Evolutionary conservation across 2,329 filamentous ascomycete species (phyloP), one percentile per base, ranked within the genome.

Genomic region (Zasmidium angulare): DNA sequence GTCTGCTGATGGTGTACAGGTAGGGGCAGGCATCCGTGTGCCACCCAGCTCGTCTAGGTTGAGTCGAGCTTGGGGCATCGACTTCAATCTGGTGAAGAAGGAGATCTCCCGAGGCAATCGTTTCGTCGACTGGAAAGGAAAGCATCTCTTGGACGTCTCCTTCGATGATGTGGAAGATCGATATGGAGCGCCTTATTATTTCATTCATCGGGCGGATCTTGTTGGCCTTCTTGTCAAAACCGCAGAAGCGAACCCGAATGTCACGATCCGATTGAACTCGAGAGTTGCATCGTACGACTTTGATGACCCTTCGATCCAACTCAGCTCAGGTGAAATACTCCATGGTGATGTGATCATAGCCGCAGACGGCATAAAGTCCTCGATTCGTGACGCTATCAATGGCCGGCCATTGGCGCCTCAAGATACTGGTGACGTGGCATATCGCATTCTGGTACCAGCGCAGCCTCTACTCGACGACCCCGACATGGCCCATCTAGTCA

Each of bases 31-130:
- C 6, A 66, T 67, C 17, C 58, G 63, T 47, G 56, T 68, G 2
- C 61, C 66, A 31, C 66, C 65, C 1, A 78, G 77, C 56, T 73
- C 73, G 3, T 72, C 75, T 6, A 66, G 72, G 2, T 68, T 78
- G 10, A 69, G 75, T 2, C 67, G 72, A 46, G 66, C 71, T 50
- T 79, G 74, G 74, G 76, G 70, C 43, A 73, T 76, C 46, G 59
- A 62, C 50, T 66, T 64, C 40, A 60, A 55, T 60, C 66, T 64
- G 52, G 65, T 65, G 11, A 69, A 66, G 57, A 72, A 71, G 53
- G 58, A 65, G 50, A 50, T 64, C 12, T 70, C 70, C 1, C 57
- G 51, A 17, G 69, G 71, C 19, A 69, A 71, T 53, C 64, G 67
- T 20, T 73, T 72, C 53, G 58, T 69, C 7, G 69, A 72, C 58